Percentiles rank a stretch among this genome's conserved stretches.
Evolutionary conservation across 192 early-diverging fungal species (phyloP).

Genomic region (Jimgerdemannia flammicorona): DNA sequence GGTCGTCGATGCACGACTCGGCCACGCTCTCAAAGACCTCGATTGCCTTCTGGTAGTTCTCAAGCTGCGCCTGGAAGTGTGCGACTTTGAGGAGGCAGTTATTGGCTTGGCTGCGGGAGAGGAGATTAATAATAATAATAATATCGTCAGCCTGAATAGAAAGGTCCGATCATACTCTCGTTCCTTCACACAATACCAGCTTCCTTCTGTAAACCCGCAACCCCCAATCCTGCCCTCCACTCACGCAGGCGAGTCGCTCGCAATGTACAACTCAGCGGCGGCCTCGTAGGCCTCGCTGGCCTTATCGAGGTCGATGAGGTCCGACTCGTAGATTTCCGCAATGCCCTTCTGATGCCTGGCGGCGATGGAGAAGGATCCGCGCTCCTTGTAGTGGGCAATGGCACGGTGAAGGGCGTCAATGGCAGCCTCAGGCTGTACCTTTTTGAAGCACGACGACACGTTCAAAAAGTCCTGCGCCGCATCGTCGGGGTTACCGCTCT

Average conservation of each 20-base stretch:
- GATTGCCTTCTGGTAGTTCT: constrained; percentile 85
- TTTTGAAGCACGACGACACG: constrained; percentile 90
- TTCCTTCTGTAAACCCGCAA: no score
- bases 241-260: constrained; percentile 87
- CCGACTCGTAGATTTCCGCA: constrained; percentile 84
- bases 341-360: constrained; percentile 94
- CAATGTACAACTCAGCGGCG: constrained; percentile 92
- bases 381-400: constrained; percentile 76
- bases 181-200: no score
- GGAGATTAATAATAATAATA: background rate
- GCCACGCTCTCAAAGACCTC: constrained; percentile 90
- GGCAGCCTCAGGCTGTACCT: constrained; percentile 68
- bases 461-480: constrained; percentile 79
- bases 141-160: background rate
- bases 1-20: constrained; percentile 77
- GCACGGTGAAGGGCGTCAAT: constrained; percentile 72
- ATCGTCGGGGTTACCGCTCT: constrained; percentile 73
- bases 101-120: constrained; percentile 49
- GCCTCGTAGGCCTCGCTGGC: constrained; percentile 86
- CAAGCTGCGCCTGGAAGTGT: constrained; percentile 83
- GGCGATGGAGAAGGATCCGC: constrained; percentile 83
- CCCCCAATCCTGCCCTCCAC: constrained; percentile 15
- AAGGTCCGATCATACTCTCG: no score
- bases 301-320: constrained; percentile 71
- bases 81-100: constrained; percentile 91